A percentile compares a stretch with the other conserved stretches of the same genome.
These are phyloP conservation scores for Antitrichia curtipendula DNA, from an alignment of 225 moss, liverwort and hornwort species.

Conservation along the genomic window DNA sequence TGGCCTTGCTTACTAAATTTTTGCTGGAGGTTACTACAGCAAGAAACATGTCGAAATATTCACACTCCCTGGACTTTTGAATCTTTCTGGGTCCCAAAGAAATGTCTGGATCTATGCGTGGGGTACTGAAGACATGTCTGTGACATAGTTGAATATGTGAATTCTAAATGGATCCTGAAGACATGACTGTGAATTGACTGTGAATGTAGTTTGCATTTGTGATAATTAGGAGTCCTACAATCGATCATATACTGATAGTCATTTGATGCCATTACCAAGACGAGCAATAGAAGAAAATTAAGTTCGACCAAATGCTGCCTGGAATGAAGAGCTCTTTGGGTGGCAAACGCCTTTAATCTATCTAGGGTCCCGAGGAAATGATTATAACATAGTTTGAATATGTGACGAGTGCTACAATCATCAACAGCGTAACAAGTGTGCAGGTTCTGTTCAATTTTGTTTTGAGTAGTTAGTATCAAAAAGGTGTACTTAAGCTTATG, in stretches of 20 bases:
- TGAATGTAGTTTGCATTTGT: background rate
- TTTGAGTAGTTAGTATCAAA: background rate
- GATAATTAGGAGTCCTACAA: background rate
- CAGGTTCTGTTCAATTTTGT: background rate
- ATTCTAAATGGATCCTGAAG: background rate
- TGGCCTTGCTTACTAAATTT: background rate
- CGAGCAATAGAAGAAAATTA: background rate
- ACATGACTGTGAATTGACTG: background rate
- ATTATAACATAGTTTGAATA: background rate
- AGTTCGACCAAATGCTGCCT: background rate
- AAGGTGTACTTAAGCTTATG: too few species aligned
- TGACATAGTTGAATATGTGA: background rate
- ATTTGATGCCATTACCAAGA: background rate
- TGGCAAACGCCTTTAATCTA: background rate
- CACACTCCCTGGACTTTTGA: background rate
- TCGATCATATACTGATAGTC: background rate
- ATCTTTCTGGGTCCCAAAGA: background rate
- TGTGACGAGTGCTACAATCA: background rate
- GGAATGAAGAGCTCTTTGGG: background rate
- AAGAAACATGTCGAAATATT: background rate
- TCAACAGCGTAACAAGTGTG: background rate
- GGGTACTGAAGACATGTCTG: background rate
- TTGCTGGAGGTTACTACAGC: background rate
- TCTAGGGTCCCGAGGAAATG: background rate
- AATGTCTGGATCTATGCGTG: background rate